Percentiles rank a stretch among this genome's conserved stretches.
Conservation (phyloP, 2,329 filamentous ascomycete species). For the Pseudopithomyces maydicus region DNA sequence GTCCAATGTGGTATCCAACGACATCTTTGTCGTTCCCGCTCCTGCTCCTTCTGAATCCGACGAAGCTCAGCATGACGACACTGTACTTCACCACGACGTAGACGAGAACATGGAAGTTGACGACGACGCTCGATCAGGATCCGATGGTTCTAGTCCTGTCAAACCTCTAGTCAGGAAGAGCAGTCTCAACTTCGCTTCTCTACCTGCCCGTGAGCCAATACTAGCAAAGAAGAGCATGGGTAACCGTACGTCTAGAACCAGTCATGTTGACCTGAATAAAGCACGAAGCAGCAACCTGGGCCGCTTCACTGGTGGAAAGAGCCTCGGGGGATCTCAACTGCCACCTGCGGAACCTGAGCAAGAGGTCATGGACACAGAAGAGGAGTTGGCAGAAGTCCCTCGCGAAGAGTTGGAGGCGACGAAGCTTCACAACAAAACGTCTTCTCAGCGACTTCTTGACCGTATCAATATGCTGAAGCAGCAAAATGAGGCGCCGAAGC, state of each 20-base stretch:
- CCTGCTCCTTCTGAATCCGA: slow-evolving; percentile 32
- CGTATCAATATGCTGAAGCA: slow-evolving; percentile 79
- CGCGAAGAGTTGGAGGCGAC: slow-evolving; percentile 57
- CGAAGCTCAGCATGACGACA: slow-evolving; percentile 33
- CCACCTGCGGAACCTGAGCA: slow-evolving; percentile 41
- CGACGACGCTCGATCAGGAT: slow-evolving; percentile 64
- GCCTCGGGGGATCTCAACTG: slow-evolving; percentile 59
- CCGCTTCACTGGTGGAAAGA: slow-evolving; percentile 72
- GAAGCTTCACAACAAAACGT: slow-evolving; percentile 78
- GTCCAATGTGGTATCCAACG: slow-evolving; percentile 19
- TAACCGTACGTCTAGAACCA: slow-evolving; percentile 72
- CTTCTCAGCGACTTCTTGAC: slow-evolving; percentile 91
- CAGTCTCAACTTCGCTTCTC: slow-evolving; percentile 89
- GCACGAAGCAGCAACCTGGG: slow-evolving; percentile 74
- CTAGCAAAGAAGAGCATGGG: slow-evolving; percentile 82
- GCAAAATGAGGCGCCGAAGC: slow-evolving; percentile 46
- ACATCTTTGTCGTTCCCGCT: slow-evolving; percentile 24
- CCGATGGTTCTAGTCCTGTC: slow-evolving; percentile 74
- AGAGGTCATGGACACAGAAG: slow-evolving; percentile 59
- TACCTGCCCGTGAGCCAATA: slow-evolving; percentile 88
- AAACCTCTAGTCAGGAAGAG: slow-evolving; percentile 85
- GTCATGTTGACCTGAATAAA: slow-evolving; percentile 71
- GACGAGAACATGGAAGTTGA: slow-evolving; percentile 52
- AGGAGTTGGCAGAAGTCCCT: slow-evolving; percentile 46
- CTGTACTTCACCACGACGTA: slow-evolving; percentile 34